Evolutionary conservation across 2,329 filamentous ascomycete genomes (phyloP), one percentile per base, ranked within the genome.

Genomic region (Sporothrix brunneoviolacea): DNA sequence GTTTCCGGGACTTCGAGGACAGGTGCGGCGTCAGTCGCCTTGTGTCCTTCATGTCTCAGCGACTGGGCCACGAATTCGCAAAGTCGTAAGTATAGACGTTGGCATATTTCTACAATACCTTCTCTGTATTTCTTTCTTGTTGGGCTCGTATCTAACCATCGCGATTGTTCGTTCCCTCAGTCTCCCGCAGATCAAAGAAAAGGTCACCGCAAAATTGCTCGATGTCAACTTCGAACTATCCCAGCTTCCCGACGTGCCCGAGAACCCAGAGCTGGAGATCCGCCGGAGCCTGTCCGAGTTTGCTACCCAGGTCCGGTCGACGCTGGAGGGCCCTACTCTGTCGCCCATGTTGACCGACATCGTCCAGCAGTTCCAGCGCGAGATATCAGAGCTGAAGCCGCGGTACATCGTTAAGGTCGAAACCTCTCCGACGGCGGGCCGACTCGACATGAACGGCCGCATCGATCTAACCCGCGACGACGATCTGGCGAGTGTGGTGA

Each of bases 181-280:
- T 52, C 57, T 62, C 1, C 54, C 65, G 0, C 57, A 62, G n/a
- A 61, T 83, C 65, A 67, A 78, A 53, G 65, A 68, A 1, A 82
- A 82, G 42, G 68, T 80, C 0, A 67, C 74, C 4, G 57, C 59
- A 0, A 70, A 77, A 5, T 72, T 86, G 0, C 54, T 65, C 0
- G 62, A 70, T 0, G 79, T 90, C 2, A 70, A 79, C 1, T 58
- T 60, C 0, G 68, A 84, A 50, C 71, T 94, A 0, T 56, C 62
- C 0, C 67, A 66, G 0, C 73, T 91, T 0, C 86, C 86, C 0
- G 83, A 88, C 33, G 76, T 87, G 0, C 84, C 85, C 0, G 66
- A 70, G 0, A 87, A 89, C 38, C 77, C 89, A 0, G 76, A 82
- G n/a, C 70, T 82, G 0, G 79, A 82, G 9, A 74, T 94, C 0